Evolutionary conservation across 371 early-diverging fungal genomes (phyloP).

Genomic region (Cokeromyces recurvatus): DNA sequence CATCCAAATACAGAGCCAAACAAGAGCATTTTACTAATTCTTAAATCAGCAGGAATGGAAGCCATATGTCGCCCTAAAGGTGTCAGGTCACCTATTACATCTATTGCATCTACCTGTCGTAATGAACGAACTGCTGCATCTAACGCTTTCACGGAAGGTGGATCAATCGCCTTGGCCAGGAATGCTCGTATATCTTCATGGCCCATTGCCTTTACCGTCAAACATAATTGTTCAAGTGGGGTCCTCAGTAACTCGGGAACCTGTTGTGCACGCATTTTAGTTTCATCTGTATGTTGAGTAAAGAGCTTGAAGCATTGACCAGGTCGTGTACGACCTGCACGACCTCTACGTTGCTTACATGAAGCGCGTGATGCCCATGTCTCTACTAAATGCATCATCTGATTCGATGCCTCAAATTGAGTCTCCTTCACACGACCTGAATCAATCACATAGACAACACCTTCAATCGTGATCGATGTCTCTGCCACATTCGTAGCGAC

Average conservation of each 20-base stretch:
- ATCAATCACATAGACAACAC: conserved; percentile 94
- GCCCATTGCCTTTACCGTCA: conserved; percentile 77
- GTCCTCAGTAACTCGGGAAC: conserved; percentile 77
- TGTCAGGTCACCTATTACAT: conserved; percentile 60
- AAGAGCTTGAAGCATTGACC: conserved; percentile 80
- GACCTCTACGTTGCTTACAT: conserved; percentile 87
- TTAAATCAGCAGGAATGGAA: conserved; percentile 84
- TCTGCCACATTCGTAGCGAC: conserved; percentile 96
- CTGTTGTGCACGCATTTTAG: conserved; percentile 58
- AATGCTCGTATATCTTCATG: conserved; percentile 53
- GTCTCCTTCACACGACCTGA: conserved; percentile 84
- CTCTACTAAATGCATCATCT: conserved; percentile 52
- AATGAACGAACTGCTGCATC: conserved; percentile 55
- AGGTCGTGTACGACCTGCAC: conserved; percentile 87
- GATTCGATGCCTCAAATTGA: conserved; percentile 54
- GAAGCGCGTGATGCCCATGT: conserved; percentile 71
- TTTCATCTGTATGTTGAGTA: conserved; percentile 41
- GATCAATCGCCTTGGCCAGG: conserved; percentile 64
- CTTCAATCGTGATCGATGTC: conserved; percentile 88
- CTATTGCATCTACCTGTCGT: conserved; percentile 56
- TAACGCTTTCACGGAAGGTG: conserved; percentile 66
- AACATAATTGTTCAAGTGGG: conserved; percentile 77
- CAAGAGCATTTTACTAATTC: conserved; percentile 85
- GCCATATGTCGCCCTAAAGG: conserved; percentile 88
- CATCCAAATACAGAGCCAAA: conserved; percentile 79